Conservation (phyloP, 2,329 filamentous ascomycete genomes). For the Cytospora piceae region DNA sequence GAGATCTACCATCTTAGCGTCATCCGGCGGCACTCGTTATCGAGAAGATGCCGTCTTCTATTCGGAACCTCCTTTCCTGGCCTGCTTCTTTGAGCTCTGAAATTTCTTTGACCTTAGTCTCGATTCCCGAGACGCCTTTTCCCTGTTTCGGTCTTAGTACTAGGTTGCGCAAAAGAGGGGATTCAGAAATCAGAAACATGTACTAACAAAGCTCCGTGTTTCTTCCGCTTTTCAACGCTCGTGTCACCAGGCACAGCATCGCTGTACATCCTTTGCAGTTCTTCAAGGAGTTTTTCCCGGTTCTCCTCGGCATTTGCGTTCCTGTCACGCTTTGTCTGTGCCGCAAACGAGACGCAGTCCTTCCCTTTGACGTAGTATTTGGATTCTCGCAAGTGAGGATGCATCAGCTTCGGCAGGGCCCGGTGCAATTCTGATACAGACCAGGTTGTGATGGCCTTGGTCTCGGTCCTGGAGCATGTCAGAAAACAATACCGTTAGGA, state of each 20-base stretch:
- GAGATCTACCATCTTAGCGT: constrained; percentile 26
- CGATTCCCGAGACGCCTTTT: constrained; percentile 49
- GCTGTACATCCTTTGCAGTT: constrained; percentile 52
- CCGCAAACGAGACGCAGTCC: constrained; percentile 59
- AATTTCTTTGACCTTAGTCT: constrained; percentile 54
- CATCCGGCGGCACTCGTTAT: not conserved
- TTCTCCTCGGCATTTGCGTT: constrained; percentile 59
- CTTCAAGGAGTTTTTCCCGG: constrained; percentile 50
- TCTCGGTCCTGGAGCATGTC: constrained; percentile 55
- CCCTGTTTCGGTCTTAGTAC: constrained; percentile 41
- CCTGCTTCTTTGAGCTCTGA: constrained; percentile 52
- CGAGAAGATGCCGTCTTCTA: not conserved
- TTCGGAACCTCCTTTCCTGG: constrained; percentile 19
- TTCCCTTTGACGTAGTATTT: constrained; percentile 57
- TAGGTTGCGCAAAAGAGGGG: constrained; percentile 1
- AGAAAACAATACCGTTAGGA: not conserved
- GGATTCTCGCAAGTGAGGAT: constrained; percentile 51
- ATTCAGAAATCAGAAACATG: not conserved
- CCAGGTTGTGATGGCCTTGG: constrained; percentile 61
- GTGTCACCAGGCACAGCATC: constrained; percentile 52
- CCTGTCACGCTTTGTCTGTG: constrained; percentile 57
- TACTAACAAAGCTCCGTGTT: constrained; percentile 53
- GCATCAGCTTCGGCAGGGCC: constrained; percentile 52
- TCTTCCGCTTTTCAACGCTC: constrained; percentile 50
- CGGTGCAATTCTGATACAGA: constrained; percentile 50